Evolutionary conservation across 169 alveolate genomes (phyloP), one percentile per base, ranked within the genome.

Genomic region (Plasmodium cynomolgi): DNA sequence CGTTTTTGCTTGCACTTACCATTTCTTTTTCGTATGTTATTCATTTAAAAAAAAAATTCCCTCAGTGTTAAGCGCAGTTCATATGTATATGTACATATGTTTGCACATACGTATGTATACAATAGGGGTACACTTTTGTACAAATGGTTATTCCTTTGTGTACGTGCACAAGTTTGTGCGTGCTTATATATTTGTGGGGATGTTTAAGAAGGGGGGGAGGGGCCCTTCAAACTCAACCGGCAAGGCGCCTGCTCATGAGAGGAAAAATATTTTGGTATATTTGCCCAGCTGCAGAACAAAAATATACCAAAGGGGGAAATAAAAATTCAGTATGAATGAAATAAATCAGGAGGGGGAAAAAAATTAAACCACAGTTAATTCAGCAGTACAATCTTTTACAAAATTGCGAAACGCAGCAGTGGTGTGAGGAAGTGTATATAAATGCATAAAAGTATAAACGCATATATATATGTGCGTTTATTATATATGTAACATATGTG

Each of bases 261-360:
- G 17, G 47, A 84, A 82, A 33, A 23, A 62, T 31, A 29, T 17
- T 56, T 31, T 33, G 37, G 58, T 83, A 56, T 83, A 31, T 83
- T 83, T 84, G 31, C 83, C 29, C 73, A 71, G 92, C 39, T 84
- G 58, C 92, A 84, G 92, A 84, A 84, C 92, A 84, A 75, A 84
- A 84, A 85, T 37, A 84, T 74, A 56, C 37, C 41, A 84, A 85
- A 11, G 81, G 62, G 72, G 72, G 72, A 47, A 37, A 37, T 79
- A 79, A 39, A 23, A 39, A 34, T 79, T 39, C 62, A 79, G n/a
- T 39, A 37, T 79, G 34, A 20, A 79, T 39, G 62, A 79, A 79
- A 79, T 79, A 74, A 74, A 74, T 74, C 23, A 74, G 26, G 83
- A 20, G 31, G 56, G 39, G 68, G 68, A 41, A n/a, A 83, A 83